Conservation (phyloP, 257 asterid species). For the Solanum boliviense region DNA sequence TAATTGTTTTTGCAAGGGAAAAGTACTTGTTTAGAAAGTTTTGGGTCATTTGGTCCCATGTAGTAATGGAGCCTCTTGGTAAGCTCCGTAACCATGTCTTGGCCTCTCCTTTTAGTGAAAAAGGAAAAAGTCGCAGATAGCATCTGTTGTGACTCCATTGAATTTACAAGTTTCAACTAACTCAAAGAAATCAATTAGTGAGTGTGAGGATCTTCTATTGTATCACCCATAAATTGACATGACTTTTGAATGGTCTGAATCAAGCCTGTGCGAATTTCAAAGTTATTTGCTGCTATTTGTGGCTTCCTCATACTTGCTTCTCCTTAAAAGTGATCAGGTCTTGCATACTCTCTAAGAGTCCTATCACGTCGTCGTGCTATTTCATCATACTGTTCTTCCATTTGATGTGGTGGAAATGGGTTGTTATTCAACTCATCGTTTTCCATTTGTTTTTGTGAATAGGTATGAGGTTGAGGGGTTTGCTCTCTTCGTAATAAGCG, state of each 20-base stretch:
- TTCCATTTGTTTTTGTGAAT: not conserved
- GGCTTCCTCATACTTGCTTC: not conserved
- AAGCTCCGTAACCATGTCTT: not conserved
- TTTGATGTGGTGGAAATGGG: not conserved
- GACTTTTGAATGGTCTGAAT: not conserved
- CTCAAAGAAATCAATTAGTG: not conserved
- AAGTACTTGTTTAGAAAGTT: not conserved
- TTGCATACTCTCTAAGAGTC: not conserved
- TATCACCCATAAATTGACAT: not conserved
- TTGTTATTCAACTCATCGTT: not conserved
- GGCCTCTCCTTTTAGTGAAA: not conserved
- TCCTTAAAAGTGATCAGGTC: not conserved
- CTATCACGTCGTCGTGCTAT: not conserved
- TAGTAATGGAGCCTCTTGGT: not conserved
- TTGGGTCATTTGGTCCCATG: not conserved
- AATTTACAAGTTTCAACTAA: not conserved
- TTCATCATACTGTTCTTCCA: not conserved
- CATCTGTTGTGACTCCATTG: not conserved
- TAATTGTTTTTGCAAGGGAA: not conserved
- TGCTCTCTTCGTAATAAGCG: not conserved
- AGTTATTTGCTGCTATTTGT: not conserved
- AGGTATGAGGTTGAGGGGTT: not conserved
- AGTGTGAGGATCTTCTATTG: not conserved
- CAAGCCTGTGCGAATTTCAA: not conserved
- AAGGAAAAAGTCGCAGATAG: not conserved